Percentiles rank a stretch among this genome's conserved stretches.
Evolutionary conservation across 1,284 basidiomycete genomes (phyloP).

Genomic region (Trametes hirsuta): DNA sequence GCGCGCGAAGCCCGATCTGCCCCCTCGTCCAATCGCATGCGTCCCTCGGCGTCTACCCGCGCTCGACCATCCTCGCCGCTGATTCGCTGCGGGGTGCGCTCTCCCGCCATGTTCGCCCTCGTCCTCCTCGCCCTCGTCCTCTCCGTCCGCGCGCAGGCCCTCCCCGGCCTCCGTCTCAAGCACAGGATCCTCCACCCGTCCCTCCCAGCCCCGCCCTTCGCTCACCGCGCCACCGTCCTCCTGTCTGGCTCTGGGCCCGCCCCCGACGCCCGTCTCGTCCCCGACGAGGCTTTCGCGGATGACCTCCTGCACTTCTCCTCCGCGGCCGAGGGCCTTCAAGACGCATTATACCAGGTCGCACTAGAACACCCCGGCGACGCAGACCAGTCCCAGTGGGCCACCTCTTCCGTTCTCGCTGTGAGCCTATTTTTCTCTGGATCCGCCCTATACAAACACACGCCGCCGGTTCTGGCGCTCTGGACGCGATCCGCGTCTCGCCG

Average conservation of each 20-base stretch:
- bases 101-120: constrained; percentile 22
- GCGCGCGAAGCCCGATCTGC: constrained; percentile 1
- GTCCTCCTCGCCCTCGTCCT: constrained; percentile 22
- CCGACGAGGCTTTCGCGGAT: constrained; percentile 44
- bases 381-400: constrained; percentile 55
- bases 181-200: constrained; percentile 47
- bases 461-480: constrained; percentile 9
- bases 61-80: constrained; percentile 10
- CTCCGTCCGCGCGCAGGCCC: constrained; percentile 21
- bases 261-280: constrained; percentile 29
- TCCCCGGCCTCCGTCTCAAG: constrained; percentile 34
- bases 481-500: constrained; percentile 2
- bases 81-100: constrained; percentile 14
- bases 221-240: constrained; percentile 37
- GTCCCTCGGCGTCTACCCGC: constrained; percentile 1
- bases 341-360: constrained; percentile 74
- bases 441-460: neutral
- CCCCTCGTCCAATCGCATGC: constrained; percentile 18
- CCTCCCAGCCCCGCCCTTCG: constrained; percentile 37
- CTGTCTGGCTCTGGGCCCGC: constrained; percentile 33
- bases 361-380: constrained; percentile 57
- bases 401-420: constrained; percentile 75
- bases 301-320: constrained; percentile 25
- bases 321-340: constrained; percentile 25
- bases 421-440: constrained; percentile 36